phyloP scores from a whole-genome alignment of 164 flowering plant species.

The Aristolochia californica region DNA sequence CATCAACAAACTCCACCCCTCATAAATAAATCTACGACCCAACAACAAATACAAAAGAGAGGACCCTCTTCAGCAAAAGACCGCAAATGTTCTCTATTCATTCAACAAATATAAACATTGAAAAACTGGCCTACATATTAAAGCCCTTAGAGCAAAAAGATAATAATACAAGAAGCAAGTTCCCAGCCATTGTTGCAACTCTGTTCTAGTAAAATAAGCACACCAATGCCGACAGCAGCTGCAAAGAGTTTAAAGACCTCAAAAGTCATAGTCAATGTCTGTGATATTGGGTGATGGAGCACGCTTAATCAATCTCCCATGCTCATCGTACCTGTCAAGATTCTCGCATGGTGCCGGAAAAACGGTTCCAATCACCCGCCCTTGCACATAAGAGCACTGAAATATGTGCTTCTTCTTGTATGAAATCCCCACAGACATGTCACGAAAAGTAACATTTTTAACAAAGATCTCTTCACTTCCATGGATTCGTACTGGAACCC shows the following conservation, averaged over 20 bases:
- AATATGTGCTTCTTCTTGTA: slow-evolving; percentile 92
- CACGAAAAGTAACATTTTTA: slow-evolving; percentile 61
- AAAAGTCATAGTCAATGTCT: slow-evolving; percentile 64
- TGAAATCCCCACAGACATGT: slow-evolving; percentile 78
- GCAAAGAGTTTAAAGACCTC: slow-evolving; percentile 11
- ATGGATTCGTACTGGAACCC: slow-evolving; percentile 87
- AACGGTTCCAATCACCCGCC: slow-evolving; percentile 68
- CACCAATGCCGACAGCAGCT: neutral
- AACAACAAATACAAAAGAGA: too few species aligned
- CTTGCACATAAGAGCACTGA: slow-evolving; percentile 83
- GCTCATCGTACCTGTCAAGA: slow-evolving; percentile 73
- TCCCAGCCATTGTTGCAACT: too few species aligned
- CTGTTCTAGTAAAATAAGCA: neutral
- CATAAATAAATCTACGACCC: too few species aligned
- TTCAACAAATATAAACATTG: too few species aligned
- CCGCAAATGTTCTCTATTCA: too few species aligned
- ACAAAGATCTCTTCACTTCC: slow-evolving; percentile 82
- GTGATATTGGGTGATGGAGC: slow-evolving; percentile 56
- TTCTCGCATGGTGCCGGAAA: slow-evolving; percentile 87
- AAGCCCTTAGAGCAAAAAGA: too few species aligned
- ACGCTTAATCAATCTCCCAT: slow-evolving; percentile 38
- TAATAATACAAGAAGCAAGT: too few species aligned
- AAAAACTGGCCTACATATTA: too few species aligned
- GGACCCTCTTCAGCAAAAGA: too few species aligned
- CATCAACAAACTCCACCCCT: too few species aligned